Evolutionary conservation across 2,329 filamentous ascomycete genomes (phyloP), one percentile per base, ranked within the genome.

Genomic region (Neonectria neomacrospora): DNA sequence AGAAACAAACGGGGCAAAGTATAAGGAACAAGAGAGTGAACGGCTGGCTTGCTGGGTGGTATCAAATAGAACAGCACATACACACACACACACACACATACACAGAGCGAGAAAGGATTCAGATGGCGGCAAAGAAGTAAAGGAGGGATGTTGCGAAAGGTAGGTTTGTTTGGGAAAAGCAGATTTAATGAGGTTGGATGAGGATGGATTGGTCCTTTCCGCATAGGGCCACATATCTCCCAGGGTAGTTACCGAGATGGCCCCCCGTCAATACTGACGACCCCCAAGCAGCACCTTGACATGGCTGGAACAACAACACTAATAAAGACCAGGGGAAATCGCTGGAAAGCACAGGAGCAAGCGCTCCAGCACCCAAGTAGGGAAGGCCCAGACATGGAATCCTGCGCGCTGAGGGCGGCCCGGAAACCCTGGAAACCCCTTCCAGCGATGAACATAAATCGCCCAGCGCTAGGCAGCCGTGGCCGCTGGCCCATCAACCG

Each of bases 401-500:
- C 18, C 5, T 7, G 34, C 16, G 26, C 45, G 18, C 26, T 18
- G n/a, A 16, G 9, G 45, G 16, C 26, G 28, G 26, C 16, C 26
- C 26, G 28, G 23, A 48, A 32, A 11, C 47, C 45, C n/a, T 30
- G 28, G 26, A 32, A 32, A 26, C 26, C 28, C 28, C 47, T 50
- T n/a, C 16, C 37, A 11, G 8, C 37, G 16, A 37, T 20, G 37
- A 41, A 10, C n/a, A 10, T 26, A 26, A 20, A 50, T 32, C 45
- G 26, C 45, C 45, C 47, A 50, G 20, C 47, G 47, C 47, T 50
- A 50, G 18, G 32, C 47, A 5, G 28, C n/a, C 61, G 55, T 63
- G 56, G 50, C 50, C 47, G 47, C 61, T 65, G 64, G 63, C 55
- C 65, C 65, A 65, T 57, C 67, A 69, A 69, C 47, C 39, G 41